Percentiles rank a stretch among this genome's conserved stretches.
Conservation (phyloP, 805 yeast species). For the Candida railenensis region DNA sequence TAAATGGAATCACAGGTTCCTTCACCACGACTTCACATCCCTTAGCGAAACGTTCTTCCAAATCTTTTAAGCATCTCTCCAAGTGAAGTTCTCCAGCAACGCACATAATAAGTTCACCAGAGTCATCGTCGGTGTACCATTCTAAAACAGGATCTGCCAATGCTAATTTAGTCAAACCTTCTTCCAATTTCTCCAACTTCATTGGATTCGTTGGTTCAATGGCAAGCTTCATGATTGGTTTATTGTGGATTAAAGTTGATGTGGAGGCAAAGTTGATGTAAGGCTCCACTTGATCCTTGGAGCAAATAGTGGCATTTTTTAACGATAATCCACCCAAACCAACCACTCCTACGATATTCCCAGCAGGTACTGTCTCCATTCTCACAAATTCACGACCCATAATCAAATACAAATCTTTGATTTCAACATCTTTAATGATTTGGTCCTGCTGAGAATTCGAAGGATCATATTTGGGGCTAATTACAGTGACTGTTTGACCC, state of each 20-base stretch:
- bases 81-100: slow-evolving; percentile 97
- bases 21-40: slow-evolving; percentile 83
- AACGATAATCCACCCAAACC: slow-evolving; percentile 81
- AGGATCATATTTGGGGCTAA: slow-evolving; percentile 82
- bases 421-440: slow-evolving; percentile 53
- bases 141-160: slow-evolving; percentile 95
- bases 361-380: slow-evolving; percentile 83
- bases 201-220: slow-evolving; percentile 91
- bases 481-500: slow-evolving; percentile 73
- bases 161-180: slow-evolving; percentile 74
- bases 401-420: slow-evolving; percentile 71
- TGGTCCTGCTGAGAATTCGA: slow-evolving; percentile 46
- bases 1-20: slow-evolving; percentile 90
- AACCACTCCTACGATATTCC: slow-evolving; percentile 91
- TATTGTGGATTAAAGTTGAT: slow-evolving; percentile 50
- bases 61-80: slow-evolving; percentile 90
- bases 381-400: slow-evolving; percentile 92
- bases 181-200: slow-evolving; percentile 69
- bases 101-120: slow-evolving; percentile 90
- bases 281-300: slow-evolving; percentile 72
- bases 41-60: slow-evolving; percentile 82
- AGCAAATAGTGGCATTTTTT: slow-evolving; percentile 81
- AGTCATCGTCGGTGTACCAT: slow-evolving; percentile 73
- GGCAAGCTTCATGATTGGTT: slow-evolving; percentile 93
- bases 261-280: slow-evolving; percentile 61